phyloP scores from a whole-genome alignment of 192 early-diverging fungal genomes.

The Helicostylum pulchrum region DNA sequence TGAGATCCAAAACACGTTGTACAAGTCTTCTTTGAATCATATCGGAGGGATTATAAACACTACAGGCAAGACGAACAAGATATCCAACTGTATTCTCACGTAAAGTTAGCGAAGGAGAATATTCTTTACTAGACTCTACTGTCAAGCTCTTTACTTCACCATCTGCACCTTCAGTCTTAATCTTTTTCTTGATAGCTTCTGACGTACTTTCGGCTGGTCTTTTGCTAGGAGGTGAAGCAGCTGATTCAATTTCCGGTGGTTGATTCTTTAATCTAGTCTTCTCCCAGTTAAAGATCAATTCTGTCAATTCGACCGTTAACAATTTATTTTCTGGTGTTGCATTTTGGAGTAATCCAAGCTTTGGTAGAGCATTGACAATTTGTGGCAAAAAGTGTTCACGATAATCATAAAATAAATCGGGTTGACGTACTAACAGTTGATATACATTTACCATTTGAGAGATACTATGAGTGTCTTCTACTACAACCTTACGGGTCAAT shows the following conservation, averaged over 20 bases:
- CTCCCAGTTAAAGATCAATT: conserved; percentile 92
- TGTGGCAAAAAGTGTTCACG: conserved; percentile 88
- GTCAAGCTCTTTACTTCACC: conserved; percentile 32
- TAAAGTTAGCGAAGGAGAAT: conserved; percentile 45
- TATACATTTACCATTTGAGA: conserved; percentile 89
- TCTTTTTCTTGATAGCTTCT: conserved; percentile 27
- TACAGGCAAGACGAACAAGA: conserved; percentile 63
- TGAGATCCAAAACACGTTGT: conserved; percentile 61
- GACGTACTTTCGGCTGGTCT: conserved; percentile 5
- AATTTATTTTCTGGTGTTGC: conserved; percentile 81
- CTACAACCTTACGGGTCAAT: conserved; percentile 81
- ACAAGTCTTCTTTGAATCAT: conserved; percentile 37
- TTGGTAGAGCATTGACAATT: conserved; percentile 81
- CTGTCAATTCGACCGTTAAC: conserved; percentile 86
- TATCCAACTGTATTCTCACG: conserved; percentile 60
- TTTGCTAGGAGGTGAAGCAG: conserved; percentile 18
- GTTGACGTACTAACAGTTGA: conserved; percentile 85
- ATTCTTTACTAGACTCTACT: conserved; percentile 31
- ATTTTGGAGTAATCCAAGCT: conserved; percentile 82
- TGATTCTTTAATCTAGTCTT: conserved; percentile 49
- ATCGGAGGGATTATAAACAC: conserved; percentile 49
- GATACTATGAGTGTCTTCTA: conserved; percentile 92
- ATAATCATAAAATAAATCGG: conserved; percentile 85
- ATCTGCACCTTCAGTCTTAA: conserved; percentile 22
- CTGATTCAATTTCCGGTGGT: conserved; percentile 13